Percentiles rank a stretch among this genome's conserved stretches.
Conservation (phyloP, 2,329 filamentous ascomycete genomes). For the Fusarium torreyae region DNA sequence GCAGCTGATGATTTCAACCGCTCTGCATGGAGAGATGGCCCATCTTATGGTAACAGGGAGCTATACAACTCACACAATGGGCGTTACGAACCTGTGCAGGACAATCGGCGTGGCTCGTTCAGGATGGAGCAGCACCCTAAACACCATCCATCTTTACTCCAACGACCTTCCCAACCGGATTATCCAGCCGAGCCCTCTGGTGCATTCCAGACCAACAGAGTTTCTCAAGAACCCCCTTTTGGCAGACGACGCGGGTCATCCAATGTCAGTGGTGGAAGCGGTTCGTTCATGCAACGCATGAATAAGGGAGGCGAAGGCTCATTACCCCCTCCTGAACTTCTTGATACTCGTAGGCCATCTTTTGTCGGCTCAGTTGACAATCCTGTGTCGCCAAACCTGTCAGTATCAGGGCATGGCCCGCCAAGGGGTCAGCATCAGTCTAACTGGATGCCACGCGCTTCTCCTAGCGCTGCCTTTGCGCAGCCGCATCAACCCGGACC, state of each 20-base stretch:
- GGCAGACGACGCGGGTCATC: conserved; percentile 87
- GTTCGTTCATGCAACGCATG: conserved; percentile 73
- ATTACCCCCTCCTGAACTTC: conserved; percentile 60
- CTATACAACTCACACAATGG: conserved; percentile 96
- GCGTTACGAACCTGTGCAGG: conserved; percentile 88
- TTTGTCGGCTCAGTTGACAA: conserved; percentile 66
- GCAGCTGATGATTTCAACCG: conserved; percentile 94
- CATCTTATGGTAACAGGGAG: conserved; percentile 76
- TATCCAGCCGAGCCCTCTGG: conserved; percentile 85
- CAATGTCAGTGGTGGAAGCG: conserved; percentile 90
- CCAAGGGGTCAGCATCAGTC: conserved; percentile 47
- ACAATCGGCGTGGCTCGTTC: conserved; percentile 77
- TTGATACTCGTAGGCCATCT: conserved; percentile 64
- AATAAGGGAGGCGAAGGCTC: conserved; percentile 61
- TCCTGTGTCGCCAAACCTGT: conserved; percentile 61
- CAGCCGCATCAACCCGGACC: conserved; percentile 54
- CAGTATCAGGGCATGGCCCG: conserved; percentile 49
- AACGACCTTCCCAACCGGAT: conserved; percentile 77
- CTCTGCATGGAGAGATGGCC: conserved; percentile 82
- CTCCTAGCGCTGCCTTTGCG: conserved; percentile 61
- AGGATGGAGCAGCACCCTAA: conserved; percentile 77
- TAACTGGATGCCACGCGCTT: conserved; percentile 55
- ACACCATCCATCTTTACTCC: conserved; percentile 80
- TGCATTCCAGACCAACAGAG: conserved; percentile 85
- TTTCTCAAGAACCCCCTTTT: conserved; percentile 77